A percentile compares a stretch with the other conserved stretches of the same genome.
phyloP scores from a whole-genome alignment of 257 asterid genomes.

The Primulina tabacum region DNA sequence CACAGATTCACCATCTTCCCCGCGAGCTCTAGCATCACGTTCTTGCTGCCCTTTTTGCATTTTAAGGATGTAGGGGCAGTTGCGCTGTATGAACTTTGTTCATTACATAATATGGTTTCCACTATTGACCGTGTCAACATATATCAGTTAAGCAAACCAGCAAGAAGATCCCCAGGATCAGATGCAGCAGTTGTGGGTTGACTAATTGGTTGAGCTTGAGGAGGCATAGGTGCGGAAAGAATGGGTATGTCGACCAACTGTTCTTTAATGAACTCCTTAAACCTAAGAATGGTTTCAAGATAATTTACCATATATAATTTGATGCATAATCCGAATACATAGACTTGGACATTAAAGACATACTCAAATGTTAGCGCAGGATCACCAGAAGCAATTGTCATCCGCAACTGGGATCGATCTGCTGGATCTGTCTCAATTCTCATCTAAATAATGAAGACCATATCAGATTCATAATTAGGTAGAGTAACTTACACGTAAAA shows the following conservation, averaged over 20 bases:
- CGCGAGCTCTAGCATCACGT: constrained; percentile 52
- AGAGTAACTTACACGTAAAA: constrained; percentile 10
- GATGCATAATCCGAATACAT: constrained; percentile 13
- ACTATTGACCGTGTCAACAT: not conserved
- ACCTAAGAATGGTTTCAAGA: constrained; percentile 35
- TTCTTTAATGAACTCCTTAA: constrained; percentile 85
- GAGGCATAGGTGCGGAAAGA: constrained; percentile 48
- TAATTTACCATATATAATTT: constrained; percentile 10
- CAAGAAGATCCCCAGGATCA: constrained; percentile 82
- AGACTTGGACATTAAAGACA: constrained; percentile 25
- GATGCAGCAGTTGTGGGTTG: constrained; percentile 41
- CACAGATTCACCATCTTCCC: constrained; percentile 30
- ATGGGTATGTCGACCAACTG: constrained; percentile 56
- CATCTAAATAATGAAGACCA: constrained; percentile 37
- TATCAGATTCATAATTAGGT: constrained; percentile 13
- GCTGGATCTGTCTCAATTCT: constrained; percentile 98
- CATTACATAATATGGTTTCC: constrained; percentile 29
- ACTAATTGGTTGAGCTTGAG: constrained; percentile 51
- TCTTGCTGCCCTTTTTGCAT: constrained; percentile 26
- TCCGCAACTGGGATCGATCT: constrained; percentile 87
- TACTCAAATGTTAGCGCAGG: constrained; percentile 80
- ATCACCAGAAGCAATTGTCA: constrained; percentile 90
- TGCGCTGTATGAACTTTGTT: constrained; percentile 36
- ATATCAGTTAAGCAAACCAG: constrained; percentile 62
- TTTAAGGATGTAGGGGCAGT: constrained; percentile 21